Conservation (phyloP, 129 eudicot species). For the Pseudognaphalium luteoalbum region DNA sequence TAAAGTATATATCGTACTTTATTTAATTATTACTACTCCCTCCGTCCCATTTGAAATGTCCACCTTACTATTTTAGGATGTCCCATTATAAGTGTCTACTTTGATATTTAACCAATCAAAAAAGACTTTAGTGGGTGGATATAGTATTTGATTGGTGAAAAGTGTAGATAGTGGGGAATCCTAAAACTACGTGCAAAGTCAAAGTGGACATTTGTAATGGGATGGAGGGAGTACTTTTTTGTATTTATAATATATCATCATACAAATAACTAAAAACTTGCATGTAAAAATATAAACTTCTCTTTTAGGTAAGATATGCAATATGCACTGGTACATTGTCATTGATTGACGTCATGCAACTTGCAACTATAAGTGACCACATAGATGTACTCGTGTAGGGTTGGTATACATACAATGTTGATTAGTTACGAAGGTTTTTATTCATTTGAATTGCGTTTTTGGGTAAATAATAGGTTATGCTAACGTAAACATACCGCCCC, state of each 20-base stretch:
- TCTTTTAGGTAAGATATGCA: not conserved
- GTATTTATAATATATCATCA: no score
- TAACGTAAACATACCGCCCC: not conserved
- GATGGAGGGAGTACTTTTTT: no score
- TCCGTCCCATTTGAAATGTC: no score
- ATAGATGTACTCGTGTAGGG: constrained; percentile 1
- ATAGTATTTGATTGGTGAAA: no score
- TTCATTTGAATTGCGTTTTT: not conserved
- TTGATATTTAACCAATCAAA: no score
- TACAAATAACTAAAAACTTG: not conserved
- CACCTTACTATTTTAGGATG: no score
- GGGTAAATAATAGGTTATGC: constrained; percentile 1
- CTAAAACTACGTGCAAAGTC: no score
- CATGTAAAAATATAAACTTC: not conserved
- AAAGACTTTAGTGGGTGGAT: no score
- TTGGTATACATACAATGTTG: not conserved
- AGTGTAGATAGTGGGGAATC: no score
- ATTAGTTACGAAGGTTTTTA: not conserved
- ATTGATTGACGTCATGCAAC: not conserved
- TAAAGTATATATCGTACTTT: not conserved
- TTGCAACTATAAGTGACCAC: not conserved
- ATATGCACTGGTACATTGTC: not conserved
- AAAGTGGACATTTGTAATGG: no score
- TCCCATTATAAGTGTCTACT: no score
- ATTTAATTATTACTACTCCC: not conserved